Evolutionary conservation across 495 filamentous ascomycete genomes (phyloP).

Genomic region (Tuber aestivum): DNA sequence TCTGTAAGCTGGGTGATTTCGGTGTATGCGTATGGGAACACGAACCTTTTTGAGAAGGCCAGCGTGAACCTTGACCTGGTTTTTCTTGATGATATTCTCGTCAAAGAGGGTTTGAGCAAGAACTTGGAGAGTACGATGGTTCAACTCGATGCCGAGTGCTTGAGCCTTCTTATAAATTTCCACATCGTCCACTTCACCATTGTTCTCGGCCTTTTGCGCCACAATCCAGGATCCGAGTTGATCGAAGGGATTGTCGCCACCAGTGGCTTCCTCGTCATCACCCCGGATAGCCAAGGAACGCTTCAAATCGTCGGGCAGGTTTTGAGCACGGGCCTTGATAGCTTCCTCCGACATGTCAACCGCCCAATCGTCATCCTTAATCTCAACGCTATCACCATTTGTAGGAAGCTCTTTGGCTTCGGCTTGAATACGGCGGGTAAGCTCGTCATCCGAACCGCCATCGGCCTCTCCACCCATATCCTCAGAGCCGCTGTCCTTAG

Average conservation of each 20-base stretch:
- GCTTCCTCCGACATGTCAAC: slow-evolving; percentile 93
- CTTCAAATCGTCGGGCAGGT: slow-evolving; percentile 86
- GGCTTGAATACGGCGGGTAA: slow-evolving; percentile 81
- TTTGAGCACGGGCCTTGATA: slow-evolving; percentile 85
- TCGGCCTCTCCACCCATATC: slow-evolving; percentile 63
- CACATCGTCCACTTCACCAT: slow-evolving; percentile 71
- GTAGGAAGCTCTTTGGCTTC: slow-evolving; percentile 63
- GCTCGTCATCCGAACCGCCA: slow-evolving; percentile 83
- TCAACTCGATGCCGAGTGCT: slow-evolving; percentile 88
- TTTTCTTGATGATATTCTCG: slow-evolving; percentile 66
- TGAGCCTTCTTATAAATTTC: slow-evolving; percentile 94
- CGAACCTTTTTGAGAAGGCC: slow-evolving; percentile 77
- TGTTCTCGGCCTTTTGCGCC: slow-evolving; percentile 62
- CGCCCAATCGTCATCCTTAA: slow-evolving; percentile 85
- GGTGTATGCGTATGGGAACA: slow-evolving; percentile 14
- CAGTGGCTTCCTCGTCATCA: slow-evolving; percentile 76
- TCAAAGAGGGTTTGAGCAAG: slow-evolving; percentile 92
- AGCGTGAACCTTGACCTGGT: slow-evolving; percentile 73
- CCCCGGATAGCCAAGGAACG: slow-evolving; percentile 77
- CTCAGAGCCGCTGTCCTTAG: slow-evolving; percentile 70
- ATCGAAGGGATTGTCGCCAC: slow-evolving; percentile 76
- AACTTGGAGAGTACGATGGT: slow-evolving; percentile 88
- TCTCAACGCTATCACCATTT: slow-evolving; percentile 53
- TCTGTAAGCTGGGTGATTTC: slow-evolving; percentile 32
- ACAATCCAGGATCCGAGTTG: slow-evolving; percentile 89